A percentile compares a stretch with the other conserved stretches of the same genome.
phyloP scores from a whole-genome alignment of 495 filamentous ascomycete species.

The Pseudevernia furfuracea region DNA sequence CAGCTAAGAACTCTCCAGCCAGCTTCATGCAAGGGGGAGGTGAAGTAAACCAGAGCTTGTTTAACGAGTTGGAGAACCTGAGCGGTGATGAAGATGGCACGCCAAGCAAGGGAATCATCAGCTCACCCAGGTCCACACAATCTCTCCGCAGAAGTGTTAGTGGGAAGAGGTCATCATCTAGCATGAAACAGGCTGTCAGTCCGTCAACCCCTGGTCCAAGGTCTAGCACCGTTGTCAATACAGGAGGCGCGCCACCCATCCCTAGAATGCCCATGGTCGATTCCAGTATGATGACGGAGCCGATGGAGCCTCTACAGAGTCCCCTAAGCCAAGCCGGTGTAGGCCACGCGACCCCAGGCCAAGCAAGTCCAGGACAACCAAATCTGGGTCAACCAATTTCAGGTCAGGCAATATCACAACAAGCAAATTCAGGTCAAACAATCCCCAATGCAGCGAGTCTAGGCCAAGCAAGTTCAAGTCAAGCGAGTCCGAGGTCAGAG shows the following conservation, averaged over 20 bases:
- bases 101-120: conserved; percentile 39
- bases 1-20: conserved; percentile 48
- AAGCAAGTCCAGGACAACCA: not conserved
- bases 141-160: conserved; percentile 31
- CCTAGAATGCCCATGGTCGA: conserved; percentile 60
- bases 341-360: conserved; percentile 10
- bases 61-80: conserved; percentile 79
- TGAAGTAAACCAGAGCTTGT: conserved; percentile 68
- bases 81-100: conserved; percentile 50
- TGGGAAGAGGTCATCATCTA: conserved; percentile 21
- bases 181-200: conserved; percentile 30
- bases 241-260: conserved; percentile 25
- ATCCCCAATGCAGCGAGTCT: no score
- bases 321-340: conserved; percentile 10
- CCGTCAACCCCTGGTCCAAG: conserved; percentile 28
- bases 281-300: conserved; percentile 82
- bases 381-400: not conserved
- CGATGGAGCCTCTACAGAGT: conserved; percentile 36
- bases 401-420: not conserved
- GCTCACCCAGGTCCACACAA: conserved; percentile 29
- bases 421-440: no score
- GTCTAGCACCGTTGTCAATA: conserved; percentile 25
- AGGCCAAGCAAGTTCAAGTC: no score
- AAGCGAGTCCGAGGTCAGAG: conserved; percentile 26
- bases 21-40: conserved; percentile 50